These are phyloP conservation scores for Elongisporangium senticosum DNA, from an alignment of 352 stramenopile species.

Conservation along the genomic window DNA sequence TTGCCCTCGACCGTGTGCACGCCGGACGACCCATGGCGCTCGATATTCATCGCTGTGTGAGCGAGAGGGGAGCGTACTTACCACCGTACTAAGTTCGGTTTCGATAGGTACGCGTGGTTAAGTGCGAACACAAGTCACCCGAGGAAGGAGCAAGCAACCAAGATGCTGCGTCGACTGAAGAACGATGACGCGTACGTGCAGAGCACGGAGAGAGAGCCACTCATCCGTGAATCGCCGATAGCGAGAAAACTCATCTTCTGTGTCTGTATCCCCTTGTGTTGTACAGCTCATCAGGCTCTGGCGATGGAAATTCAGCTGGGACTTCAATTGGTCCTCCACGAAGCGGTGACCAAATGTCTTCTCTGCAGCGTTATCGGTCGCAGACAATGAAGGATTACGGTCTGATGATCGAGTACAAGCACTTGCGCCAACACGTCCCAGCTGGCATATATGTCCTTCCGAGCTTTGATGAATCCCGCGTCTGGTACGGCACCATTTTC, in stretches of 20 bases:
- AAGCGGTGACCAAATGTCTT: slow-evolving; percentile 60
- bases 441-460: slow-evolving; percentile 95
- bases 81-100: background rate
- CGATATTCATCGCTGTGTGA: slow-evolving; percentile 1
- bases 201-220: background rate
- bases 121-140: background rate
- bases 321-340: background rate
- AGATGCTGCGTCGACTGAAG: background rate
- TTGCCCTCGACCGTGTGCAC: slow-evolving; percentile 97
- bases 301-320: background rate
- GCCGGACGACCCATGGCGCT: slow-evolving; percentile 82
- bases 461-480: slow-evolving; percentile 87
- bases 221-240: background rate
- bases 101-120: background rate
- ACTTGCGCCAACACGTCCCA: slow-evolving; percentile 92
- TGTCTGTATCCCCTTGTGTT: background rate
- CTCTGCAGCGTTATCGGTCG: slow-evolving; percentile 76
- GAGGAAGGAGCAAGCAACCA: too few species aligned
- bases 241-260: background rate
- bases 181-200: background rate
- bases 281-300: background rate
- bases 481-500: slow-evolving; percentile 96
- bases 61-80: background rate
- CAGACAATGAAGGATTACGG: slow-evolving; percentile 93
- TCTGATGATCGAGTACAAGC: slow-evolving; percentile 97